Base-by-base conservation (phyloP, 208 protist genomes). In the Angomonas ambiguus region DNA sequence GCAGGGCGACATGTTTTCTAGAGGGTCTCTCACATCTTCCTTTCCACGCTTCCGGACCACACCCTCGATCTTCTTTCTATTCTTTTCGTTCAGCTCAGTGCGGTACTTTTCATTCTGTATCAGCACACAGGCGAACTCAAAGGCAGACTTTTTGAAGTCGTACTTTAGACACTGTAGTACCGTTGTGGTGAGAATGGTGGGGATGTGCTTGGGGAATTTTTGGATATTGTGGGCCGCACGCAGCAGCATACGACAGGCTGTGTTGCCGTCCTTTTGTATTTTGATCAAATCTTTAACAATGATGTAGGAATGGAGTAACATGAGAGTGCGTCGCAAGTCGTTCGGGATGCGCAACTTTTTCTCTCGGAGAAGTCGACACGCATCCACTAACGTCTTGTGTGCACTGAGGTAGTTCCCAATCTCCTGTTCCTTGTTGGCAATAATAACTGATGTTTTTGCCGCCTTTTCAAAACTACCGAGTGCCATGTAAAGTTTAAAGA, bases 251-350 rank as follows among this genome's bases (percentile, higher is more conserved):
- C 97, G 89, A 49, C 95, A 97, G 13, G 93, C 96, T 0, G 78
- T 88, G 24, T 79, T 57, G 66, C 98, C 89, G 49, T 98, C 93
- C 16, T 91, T 63, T 86, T 96, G 87, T 30, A 83, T 59, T 57
- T 96, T 91, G 25, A 97, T 78, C 45, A 98, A 74, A 38, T 92
- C 79, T 84, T 98, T 98, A 6, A 97, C 97, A 51, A 99, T 91
- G 18, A 98, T 72, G 83, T 99, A 99, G 1, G 87, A 96, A 78
- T 99, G 97, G 18, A 99, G 83, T 11, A 99, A 76, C 85, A 98
- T 97, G 34, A 99, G 80, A 6, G 80, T 80, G 18, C 89, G 83
- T 6, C 80, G 77, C 51, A 99, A 73, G 48, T 98, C 97, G 49
- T 86, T 92, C 16, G 95, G 90, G 13, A 98, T 67, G 22, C 86